Evolutionary conservation across 1,284 basidiomycete species (phyloP).

Genomic region (Ceratorhiza oryzae-sativae): DNA sequence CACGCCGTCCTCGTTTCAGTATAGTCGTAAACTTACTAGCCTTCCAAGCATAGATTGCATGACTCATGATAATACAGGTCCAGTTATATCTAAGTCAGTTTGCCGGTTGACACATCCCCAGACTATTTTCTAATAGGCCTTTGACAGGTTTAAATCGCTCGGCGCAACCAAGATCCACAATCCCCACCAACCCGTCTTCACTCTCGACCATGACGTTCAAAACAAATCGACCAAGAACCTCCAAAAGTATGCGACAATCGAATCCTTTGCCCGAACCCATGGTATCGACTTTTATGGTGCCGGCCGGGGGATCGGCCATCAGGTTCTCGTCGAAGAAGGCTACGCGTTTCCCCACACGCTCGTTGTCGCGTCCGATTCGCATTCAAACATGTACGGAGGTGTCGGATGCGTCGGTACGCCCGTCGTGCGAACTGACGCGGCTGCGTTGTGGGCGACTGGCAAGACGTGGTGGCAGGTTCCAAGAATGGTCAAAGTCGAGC

Average conservation of each 20-base stretch:
- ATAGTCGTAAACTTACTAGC: not conserved
- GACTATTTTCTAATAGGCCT: not conserved
- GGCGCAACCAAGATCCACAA: constrained; percentile 88
- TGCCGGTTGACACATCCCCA: not conserved
- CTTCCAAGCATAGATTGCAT: constrained; percentile 65
- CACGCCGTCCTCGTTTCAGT: not conserved
- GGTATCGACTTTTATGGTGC: constrained; percentile 96
- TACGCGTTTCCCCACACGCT: constrained; percentile 94
- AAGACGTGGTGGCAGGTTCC: constrained; percentile 99
- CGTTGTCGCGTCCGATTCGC: constrained; percentile 95
- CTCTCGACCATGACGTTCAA: constrained; percentile 98
- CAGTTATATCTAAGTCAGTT: constrained; percentile 91
- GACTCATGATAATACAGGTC: constrained; percentile 98
- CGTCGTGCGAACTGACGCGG: constrained; percentile 92
- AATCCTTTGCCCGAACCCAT: constrained; percentile 87
- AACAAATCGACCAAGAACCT: constrained; percentile 95
- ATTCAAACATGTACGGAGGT: constrained; percentile 99
- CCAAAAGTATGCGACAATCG: constrained; percentile 91
- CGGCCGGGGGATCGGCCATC: constrained; percentile 97
- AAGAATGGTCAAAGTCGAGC: constrained; percentile 93
- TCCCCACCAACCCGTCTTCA: constrained; percentile 89
- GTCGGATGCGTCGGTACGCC: constrained; percentile 97
- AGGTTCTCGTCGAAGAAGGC: constrained; percentile 93
- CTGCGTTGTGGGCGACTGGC: constrained; percentile 97
- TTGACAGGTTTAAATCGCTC: constrained; percentile 87